Base-by-base conservation (phyloP, 176 grass and related monocot genomes). In the Cocos nucifera region DNA sequence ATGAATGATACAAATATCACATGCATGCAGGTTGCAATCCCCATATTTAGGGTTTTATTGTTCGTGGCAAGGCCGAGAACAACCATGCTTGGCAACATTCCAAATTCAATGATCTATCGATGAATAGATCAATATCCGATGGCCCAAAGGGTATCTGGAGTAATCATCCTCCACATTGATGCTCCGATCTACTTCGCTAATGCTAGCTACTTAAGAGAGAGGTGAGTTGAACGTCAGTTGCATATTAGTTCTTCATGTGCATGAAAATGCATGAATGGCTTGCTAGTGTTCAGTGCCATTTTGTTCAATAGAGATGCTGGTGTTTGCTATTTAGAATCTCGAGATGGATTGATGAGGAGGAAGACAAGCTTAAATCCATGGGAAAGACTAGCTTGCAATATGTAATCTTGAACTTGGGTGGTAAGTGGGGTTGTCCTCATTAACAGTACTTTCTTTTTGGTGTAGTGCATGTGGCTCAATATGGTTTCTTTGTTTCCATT, bases 121-220 rank as follows among this genome's bases (percentile, higher is more conserved):
- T 22, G 63, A n/a, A 7, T 65, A 3, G 63, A 65, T 15, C 63
- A 65, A 48, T 65, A 65, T 52, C 22, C 49, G 22, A 12, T n/a
- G 22, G 63, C 63, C 17, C 63, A 65, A 7, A 65, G 22, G 17
- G 15, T 65, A 24, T 22, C 63, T 25, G 63, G 63, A 17, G 16
- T 65, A 8, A 16, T 65, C 5, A 52, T 65, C 15, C 63, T 65
- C 0, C 85, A 78, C 20, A 62, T 93, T 2, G 94, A 92, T 64
- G 71, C 94, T 3, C 84, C 94, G 4, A 89, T 98, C 64, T 98
- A 92, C 73, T 98, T 98, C 71, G 57, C 88, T 35, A 98, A 93
- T 58, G 71, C 88, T 14, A 76, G 84, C 72, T 98, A 98, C 79
- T 72, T 98, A 48, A 81, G 81, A 0, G 94, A 98, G 66, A 93